Evolutionary conservation across 2,329 filamentous ascomycete species (phyloP), one percentile per base, ranked within the genome.

Genomic region (Alternaria sp.): DNA sequence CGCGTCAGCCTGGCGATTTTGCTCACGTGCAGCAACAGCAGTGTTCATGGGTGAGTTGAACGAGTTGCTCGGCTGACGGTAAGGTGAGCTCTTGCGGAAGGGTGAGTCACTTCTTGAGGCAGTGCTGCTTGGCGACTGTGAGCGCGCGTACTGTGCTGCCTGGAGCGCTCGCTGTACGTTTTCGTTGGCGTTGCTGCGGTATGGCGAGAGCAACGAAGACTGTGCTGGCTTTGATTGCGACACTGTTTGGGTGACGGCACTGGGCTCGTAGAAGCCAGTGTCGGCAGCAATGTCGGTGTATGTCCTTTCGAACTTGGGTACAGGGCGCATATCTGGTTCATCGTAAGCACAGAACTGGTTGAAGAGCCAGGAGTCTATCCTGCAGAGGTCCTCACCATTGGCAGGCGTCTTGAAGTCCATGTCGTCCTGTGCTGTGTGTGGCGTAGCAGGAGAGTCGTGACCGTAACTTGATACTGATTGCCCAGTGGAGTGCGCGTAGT

Each of bases 261-360:
- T 88, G 68, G 91, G 89, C 69, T 90, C 93, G 82, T 92, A 96
- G 1, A 96, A 85, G 77, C 95, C 57, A 34, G 57, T 92, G 76
- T 97, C 94, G 70, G 88, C 86, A 73, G 91, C 94, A 51, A 92
- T 86, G 73, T 96, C 93, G 18, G 93, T 94, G 81, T 95, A 92
- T 0, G 93, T 95, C 57, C 93, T 86, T 68, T 93, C 90, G 65
- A 96, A 86, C 79, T 94, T 95, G 26, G 93, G 91, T 66, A 87
- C 76, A 16, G 71, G 78, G 63, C 75, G 68, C 59, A 76, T 85
- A 80, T 87, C 85, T 88, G 83, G 71, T 78, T 82, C 78, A 80
- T 84, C 80, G 77, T 83, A 80, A 75, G 81, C 89, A 94, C 88
- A 93, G 90, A 87, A 88, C 75, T 87, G 81, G 79, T 87, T 81